Conservation (phyloP, 23 red algal genomes). For the Gracilaria domingensis region DNA sequence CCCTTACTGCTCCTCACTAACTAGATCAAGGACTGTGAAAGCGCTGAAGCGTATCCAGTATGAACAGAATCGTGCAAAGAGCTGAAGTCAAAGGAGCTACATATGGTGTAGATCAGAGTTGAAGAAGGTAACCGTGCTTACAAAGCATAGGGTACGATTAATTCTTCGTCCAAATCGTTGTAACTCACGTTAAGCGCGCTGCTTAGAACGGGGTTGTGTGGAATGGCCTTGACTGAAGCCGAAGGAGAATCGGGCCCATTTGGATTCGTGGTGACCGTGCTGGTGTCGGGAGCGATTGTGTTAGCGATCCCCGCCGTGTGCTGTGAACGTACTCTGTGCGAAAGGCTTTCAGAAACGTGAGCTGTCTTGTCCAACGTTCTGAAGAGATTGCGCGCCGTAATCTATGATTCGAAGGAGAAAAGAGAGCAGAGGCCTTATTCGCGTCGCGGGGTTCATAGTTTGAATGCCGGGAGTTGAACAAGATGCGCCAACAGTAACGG, state of each 20-base stretch:
- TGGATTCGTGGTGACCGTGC: conserved; percentile 22
- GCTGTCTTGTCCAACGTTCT: not conserved
- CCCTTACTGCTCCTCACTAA: conserved; percentile 32
- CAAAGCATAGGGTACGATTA: conserved; percentile 37
- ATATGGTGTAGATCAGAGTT: not conserved
- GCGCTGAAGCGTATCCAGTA: not conserved
- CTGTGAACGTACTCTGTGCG: not conserved
- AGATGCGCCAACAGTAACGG: too few relatives aligned
- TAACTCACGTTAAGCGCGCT: not conserved
- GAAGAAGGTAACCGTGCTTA: not conserved
- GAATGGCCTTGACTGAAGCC: not conserved
- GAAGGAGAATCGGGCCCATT: conserved; percentile 11
- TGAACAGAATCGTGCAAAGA: not conserved
- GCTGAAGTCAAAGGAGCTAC: not conserved
- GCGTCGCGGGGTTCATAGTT: too few relatives aligned
- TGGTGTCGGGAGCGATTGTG: conserved; percentile 6
- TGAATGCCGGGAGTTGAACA: too few relatives aligned
- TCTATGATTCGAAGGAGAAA: not conserved
- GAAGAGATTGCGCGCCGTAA: not conserved
- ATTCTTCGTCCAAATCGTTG: conserved; percentile 55
- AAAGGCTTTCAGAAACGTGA: not conserved
- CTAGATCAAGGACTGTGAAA: conserved; percentile 45
- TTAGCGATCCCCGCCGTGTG: not conserved
- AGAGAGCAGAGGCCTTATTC: not conserved
- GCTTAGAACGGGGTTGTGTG: not conserved